Evolutionary conservation across 1,139 yeast genomes (phyloP).

Genomic region (Sugiyamaella pinicola): DNA sequence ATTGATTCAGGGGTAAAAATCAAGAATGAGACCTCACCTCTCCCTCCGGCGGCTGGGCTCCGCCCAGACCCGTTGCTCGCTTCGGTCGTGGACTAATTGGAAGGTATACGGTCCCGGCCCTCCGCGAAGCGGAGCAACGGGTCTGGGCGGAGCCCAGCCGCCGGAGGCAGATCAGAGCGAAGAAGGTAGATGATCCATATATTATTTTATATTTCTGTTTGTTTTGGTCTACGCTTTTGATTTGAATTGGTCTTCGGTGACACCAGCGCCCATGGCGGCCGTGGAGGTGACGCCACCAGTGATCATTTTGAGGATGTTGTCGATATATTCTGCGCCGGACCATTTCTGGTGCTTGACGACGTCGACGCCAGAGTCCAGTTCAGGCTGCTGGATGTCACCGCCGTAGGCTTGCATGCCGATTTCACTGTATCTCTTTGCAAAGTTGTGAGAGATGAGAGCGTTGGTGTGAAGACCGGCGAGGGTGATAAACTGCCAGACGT

Average conservation of each 20-base stretch:
- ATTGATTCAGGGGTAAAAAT: no score
- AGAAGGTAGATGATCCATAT: neutral
- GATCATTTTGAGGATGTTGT: constrained; percentile 83
- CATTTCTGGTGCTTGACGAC: constrained; percentile 98
- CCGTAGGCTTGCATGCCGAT: constrained; percentile 97
- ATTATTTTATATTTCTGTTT: neutral
- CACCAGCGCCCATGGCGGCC: constrained; percentile 99
- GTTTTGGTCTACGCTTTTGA: constrained; percentile 29
- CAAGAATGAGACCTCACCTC: neutral
- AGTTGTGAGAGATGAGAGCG: constrained; percentile 87
- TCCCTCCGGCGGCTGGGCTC: neutral
- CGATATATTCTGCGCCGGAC: constrained; percentile 99
- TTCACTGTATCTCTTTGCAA: constrained; percentile 74
- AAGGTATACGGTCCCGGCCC: no score
- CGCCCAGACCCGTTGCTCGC: neutral
- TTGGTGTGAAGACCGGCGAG: constrained; percentile 97
- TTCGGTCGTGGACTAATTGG: neutral
- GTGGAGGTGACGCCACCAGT: constrained; percentile 96
- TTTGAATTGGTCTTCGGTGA: constrained; percentile 94
- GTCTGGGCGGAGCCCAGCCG: constrained; percentile 1
- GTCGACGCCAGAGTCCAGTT: constrained; percentile 87
- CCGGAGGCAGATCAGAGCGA: neutral
- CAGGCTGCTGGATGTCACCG: constrained; percentile 79
- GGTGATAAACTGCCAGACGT: constrained; percentile 97
- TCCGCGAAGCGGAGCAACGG: neutral